Evolutionary conservation across 1,284 basidiomycete species (phyloP), one percentile per base, ranked within the genome.

Genomic region (Puccinia triticina): DNA sequence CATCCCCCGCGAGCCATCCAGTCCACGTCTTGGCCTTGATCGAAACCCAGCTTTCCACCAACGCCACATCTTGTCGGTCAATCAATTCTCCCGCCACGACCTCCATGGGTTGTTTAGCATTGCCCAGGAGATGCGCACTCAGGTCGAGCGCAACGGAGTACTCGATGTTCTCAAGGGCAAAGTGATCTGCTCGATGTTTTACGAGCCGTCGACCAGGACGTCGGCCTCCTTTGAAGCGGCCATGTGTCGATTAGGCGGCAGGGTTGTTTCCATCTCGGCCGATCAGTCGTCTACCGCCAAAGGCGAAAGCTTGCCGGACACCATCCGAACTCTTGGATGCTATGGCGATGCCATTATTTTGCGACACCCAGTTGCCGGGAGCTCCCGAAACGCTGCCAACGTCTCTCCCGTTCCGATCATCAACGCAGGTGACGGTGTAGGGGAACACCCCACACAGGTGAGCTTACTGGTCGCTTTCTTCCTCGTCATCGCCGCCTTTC

Each of bases 191-290:
- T 96, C 93, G n/a, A 88, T 98, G 57, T 99, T 99, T 90, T 99
- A 96, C 88, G 97, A 99, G 87, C 94, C 97, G 1, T 98, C 95
- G 12, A 99, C 97, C 0, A 91, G 97, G 77, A 99, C 97, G 1
- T 94, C 93, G 83, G 90, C 93, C 21, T 98, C 96, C n/a, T 99
- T 99, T 86, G 96, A 99, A 87, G 93, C 96, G 11, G 97, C 97
- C 18, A 99, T 99, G 97, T 95, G 96, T 87, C 92, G 97, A 77
- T 94, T 95, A 85, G 97, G 97, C 74, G 97, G 97, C 57, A 92
- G 96, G 86, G 96, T 99, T 61, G 92, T 98, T 40, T 91, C 93
- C 83, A 90, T 99, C 72, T 91, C 91, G 74, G 91, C 91, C 2
- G 93, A 94, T 79, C 90, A 90, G 14, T 96, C 95, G 11, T 98